A percentile compares a stretch with the other conserved stretches of the same genome.
Evolutionary conservation across 768 basidiomycete species (phyloP).

Genomic region (Leccinum rimulosum): DNA sequence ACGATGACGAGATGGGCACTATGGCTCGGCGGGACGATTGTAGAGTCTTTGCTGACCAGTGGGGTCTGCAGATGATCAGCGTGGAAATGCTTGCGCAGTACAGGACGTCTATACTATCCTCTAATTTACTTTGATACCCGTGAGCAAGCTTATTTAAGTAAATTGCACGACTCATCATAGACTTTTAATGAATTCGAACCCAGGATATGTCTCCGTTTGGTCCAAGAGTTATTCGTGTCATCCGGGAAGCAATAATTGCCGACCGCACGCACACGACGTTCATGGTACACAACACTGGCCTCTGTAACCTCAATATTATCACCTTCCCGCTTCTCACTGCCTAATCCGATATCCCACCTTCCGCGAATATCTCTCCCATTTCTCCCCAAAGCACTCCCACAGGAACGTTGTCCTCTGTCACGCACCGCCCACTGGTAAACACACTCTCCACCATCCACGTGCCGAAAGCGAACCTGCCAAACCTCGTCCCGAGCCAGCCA

Average conservation of each 20-base stretch:
- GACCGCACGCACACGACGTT: too few relatives aligned
- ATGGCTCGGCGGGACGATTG: slow-evolving; percentile 98
- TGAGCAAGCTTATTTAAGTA: too few relatives aligned
- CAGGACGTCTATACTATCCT: slow-evolving; percentile 10
- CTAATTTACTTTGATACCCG: background rate
- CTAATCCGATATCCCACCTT: background rate
- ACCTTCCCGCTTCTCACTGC: background rate
- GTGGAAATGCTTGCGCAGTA: slow-evolving; percentile 75
- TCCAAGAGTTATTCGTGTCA: too few relatives aligned
- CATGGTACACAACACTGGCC: too few relatives aligned
- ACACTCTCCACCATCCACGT: background rate
- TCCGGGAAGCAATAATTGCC: too few relatives aligned
- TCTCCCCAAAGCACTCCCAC: background rate
- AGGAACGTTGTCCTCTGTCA: background rate
- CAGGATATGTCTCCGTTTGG: too few relatives aligned
- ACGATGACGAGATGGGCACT: slow-evolving; percentile 80
- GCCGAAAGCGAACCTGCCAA: background rate
- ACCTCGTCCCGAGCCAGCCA: background rate
- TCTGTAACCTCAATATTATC: too few relatives aligned
- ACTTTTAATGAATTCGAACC: background rate
- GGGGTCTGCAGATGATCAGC: slow-evolving; percentile 93
- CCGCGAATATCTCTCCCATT: background rate
- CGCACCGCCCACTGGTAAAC: background rate
- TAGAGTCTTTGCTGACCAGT: slow-evolving; percentile 82
- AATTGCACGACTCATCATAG: background rate